Evolutionary conservation across 805 yeast species (phyloP), one percentile per base, ranked within the genome.

Genomic region (Middelhovenomyces tepae): DNA sequence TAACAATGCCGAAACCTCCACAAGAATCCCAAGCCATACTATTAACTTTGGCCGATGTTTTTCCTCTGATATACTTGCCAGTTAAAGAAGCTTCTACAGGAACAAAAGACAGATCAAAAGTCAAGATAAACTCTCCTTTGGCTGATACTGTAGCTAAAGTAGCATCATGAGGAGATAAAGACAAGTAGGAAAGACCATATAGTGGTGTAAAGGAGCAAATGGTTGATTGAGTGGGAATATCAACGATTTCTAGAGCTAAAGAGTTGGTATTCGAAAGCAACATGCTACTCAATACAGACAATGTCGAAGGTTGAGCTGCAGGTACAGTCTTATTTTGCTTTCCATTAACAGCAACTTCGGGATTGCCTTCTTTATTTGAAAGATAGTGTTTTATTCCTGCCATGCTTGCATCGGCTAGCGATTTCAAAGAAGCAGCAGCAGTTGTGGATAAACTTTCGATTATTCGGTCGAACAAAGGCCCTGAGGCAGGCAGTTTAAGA

Each of bases 31-130:
- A 78, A 16, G 66, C 48, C 3, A 77, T 53, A 13, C 69, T 63
- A 21, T 60, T 57, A 15, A 77, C 64, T 1, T 61, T 49, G 0
- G 81, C 72, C 5, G 75, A 65, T 1, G 82, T 75, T 44, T 72
- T 74, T 1, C 87, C 86, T 16, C 85, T 60, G 8, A 54, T 55
- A 42, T 73, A 75, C 40, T 71, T 69, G 11, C 79, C 84, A 31
- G 74, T 48, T 15, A 78, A 53, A 1, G 69, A 58, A 2, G 78
- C 62, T 39, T 72, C 73, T 2, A 45, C 47, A 1, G 76, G 71
- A 22, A 66, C 56, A 35, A 64, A 62, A 28, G 75, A 60, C 35
- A 69, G 61, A 46, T 78, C 86, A 80, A 84, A 78, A 42, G 75
- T 58, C 45, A 64, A 75, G 4, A 78, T 57, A 31, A 62, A 67